Evolutionary conservation across 1,139 yeast genomes (phyloP).

Genomic region (Scheffersomyces segobiensis): DNA sequence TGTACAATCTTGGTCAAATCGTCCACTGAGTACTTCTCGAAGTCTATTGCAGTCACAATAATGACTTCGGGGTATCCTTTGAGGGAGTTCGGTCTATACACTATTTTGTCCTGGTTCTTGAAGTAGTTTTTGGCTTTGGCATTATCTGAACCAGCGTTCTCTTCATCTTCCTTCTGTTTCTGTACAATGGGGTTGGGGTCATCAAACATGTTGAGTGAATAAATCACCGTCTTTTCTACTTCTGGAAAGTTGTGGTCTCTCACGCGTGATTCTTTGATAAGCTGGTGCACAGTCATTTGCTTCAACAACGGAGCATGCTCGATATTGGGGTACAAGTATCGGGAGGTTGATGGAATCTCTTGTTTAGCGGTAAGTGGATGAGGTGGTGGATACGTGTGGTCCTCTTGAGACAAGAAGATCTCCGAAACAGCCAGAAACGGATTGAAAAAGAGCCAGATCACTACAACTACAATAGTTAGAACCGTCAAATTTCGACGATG

Average conservation of each 20-base stretch:
- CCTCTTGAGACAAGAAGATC: slow-evolving; percentile 7
- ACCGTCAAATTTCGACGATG: slow-evolving; percentile 18
- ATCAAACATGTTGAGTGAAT: slow-evolving; percentile 46
- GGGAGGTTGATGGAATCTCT: slow-evolving; percentile 45
- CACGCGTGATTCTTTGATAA: slow-evolving; percentile 47
- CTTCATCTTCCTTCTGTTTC: slow-evolving; percentile 39
- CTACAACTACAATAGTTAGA: slow-evolving; percentile 16
- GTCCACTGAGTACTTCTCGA: slow-evolving; percentile 60
- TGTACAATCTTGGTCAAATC: slow-evolving; percentile 68
- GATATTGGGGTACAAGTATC: slow-evolving; percentile 64
- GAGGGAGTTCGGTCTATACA: slow-evolving; percentile 42
- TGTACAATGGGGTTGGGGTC: slow-evolving; percentile 45
- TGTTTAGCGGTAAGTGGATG: slow-evolving; percentile 38
- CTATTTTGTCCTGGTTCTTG: slow-evolving; percentile 64
- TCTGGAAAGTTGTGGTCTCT: slow-evolving; percentile 40
- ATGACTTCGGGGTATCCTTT: slow-evolving; percentile 65
- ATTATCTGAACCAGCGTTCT: slow-evolving; percentile 36
- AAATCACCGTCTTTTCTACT: slow-evolving; percentile 31
- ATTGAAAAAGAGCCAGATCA: slow-evolving; percentile 26
- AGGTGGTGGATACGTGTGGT: slow-evolving; percentile 26
- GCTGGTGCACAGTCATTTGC: slow-evolving; percentile 51
- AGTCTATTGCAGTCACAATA: slow-evolving; percentile 80
- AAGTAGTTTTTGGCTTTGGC: slow-evolving; percentile 55
- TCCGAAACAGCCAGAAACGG: slow-evolving; percentile 17
- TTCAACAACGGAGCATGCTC: slow-evolving; percentile 64